Conservation (phyloP, 805 yeast genomes). For the Huiozyma sinensis region DNA sequence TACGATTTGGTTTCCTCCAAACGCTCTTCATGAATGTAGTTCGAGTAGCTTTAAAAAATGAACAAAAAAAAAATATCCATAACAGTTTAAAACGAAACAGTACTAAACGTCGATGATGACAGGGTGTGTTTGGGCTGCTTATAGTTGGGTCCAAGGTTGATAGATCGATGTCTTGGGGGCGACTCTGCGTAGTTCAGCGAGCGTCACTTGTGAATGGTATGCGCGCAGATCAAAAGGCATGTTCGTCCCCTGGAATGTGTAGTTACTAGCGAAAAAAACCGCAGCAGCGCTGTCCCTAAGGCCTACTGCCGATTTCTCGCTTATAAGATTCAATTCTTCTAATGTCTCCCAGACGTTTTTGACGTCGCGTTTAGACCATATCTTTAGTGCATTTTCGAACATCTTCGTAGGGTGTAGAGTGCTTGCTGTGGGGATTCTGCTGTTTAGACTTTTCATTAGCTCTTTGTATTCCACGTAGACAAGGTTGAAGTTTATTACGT, state of each 20-base stretch:
- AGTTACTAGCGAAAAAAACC: constrained; percentile 31
- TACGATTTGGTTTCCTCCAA: no score
- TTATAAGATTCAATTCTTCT: constrained; percentile 42
- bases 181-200: constrained; percentile 37
- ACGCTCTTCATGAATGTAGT: no score
- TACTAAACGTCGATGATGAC: no score
- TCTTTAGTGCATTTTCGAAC: constrained; percentile 33
- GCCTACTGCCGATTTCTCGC: constrained; percentile 36
- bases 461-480: constrained; percentile 65
- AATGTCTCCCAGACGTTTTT: constrained; percentile 68
- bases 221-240: constrained; percentile 35
- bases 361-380: constrained; percentile 53
- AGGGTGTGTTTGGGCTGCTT: not conserved
- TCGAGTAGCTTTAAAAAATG: no score
- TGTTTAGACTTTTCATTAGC: constrained; percentile 38
- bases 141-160: constrained; percentile 27
- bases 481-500: constrained; percentile 60
- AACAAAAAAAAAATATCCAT: no score
- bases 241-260: constrained; percentile 30
- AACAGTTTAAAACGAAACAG: no score
- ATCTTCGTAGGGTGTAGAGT: constrained; percentile 11
- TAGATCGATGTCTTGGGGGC: constrained; percentile 24
- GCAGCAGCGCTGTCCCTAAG: constrained; percentile 31
- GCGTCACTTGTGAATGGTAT: constrained; percentile 40
- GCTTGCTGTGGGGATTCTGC: constrained; percentile 28